Percentiles rank a stretch among this genome's conserved stretches.
phyloP scores from a whole-genome alignment of 495 filamentous ascomycete genomes.

The Neurospora cerealis region DNA sequence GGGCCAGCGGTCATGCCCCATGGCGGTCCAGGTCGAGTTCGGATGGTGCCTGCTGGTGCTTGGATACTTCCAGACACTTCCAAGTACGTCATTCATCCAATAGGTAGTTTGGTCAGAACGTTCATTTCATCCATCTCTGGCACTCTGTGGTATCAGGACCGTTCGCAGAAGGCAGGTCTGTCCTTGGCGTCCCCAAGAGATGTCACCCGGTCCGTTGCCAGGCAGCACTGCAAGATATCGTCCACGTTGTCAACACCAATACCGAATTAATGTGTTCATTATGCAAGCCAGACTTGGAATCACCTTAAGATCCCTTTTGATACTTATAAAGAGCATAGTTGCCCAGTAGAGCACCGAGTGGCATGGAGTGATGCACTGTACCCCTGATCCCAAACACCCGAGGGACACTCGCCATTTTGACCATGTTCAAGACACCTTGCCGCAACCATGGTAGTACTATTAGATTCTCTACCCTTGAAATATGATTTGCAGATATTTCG shows the following conservation, averaged over 20 bases:
- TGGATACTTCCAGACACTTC: neutral
- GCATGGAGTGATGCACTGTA: neutral
- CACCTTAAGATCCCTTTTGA: neutral
- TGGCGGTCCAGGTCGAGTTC: neutral
- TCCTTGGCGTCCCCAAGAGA: neutral
- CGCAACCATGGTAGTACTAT: neutral
- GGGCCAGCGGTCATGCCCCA: neutral
- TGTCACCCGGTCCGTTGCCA: neutral
- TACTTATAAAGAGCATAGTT: neutral
- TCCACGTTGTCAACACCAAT: neutral
- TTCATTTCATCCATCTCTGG: neutral
- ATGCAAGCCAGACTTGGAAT: neutral
- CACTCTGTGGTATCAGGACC: neutral
- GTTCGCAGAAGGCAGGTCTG: neutral
- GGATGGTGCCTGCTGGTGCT: neutral
- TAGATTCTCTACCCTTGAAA: too few species aligned
- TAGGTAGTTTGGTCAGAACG: neutral
- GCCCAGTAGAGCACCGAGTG: neutral
- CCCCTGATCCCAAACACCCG: neutral
- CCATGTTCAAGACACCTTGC: neutral
- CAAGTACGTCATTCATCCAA: neutral
- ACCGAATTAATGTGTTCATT: neutral
- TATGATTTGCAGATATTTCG: too few species aligned
- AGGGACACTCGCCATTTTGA: neutral
- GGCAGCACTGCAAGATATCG: neutral